Evolutionary conservation across 257 asterid species (phyloP).

Genomic region (Forsythia suspensa): DNA sequence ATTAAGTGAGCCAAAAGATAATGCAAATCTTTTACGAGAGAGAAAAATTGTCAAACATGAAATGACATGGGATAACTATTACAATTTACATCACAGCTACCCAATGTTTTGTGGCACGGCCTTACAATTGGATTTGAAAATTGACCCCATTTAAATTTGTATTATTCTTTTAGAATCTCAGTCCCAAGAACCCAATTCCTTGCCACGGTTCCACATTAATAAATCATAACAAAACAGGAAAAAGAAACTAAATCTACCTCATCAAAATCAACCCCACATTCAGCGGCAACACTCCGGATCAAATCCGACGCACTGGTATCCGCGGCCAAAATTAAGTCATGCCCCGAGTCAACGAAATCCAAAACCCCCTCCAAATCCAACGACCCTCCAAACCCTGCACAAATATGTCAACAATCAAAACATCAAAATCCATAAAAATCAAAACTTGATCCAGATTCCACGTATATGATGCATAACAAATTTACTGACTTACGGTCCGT

Average conservation of each 20-base stretch:
- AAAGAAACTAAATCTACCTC: constrained; percentile 25
- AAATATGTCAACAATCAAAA: constrained; percentile 20
- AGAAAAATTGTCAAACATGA: background rate
- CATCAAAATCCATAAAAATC: background rate
- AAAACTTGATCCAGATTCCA: background rate
- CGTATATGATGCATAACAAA: background rate
- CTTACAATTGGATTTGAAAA: background rate
- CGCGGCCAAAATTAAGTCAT: constrained; percentile 76
- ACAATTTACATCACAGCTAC: background rate
- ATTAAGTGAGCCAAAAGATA: background rate
- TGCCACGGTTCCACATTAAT: constrained; percentile 2
- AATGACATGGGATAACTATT: too few relatives aligned
- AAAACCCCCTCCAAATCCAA: constrained; percentile 69
- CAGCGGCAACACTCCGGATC: constrained; percentile 63
- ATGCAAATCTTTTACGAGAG: background rate
- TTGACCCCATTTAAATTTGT: background rate
- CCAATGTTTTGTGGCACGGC: background rate
- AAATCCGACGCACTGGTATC: constrained; percentile 73
- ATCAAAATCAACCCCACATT: constrained; percentile 58
- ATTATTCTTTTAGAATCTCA: background rate
- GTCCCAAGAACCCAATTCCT: background rate
- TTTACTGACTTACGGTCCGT: constrained; percentile 46
- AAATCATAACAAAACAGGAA: background rate
- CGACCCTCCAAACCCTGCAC: constrained; percentile 73
- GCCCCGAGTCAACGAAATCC: constrained; percentile 85